Evolutionary conservation across 2,329 filamentous ascomycete species (phyloP), one percentile per base, ranked within the genome.

Genomic region (Lithohypha guttulata): DNA sequence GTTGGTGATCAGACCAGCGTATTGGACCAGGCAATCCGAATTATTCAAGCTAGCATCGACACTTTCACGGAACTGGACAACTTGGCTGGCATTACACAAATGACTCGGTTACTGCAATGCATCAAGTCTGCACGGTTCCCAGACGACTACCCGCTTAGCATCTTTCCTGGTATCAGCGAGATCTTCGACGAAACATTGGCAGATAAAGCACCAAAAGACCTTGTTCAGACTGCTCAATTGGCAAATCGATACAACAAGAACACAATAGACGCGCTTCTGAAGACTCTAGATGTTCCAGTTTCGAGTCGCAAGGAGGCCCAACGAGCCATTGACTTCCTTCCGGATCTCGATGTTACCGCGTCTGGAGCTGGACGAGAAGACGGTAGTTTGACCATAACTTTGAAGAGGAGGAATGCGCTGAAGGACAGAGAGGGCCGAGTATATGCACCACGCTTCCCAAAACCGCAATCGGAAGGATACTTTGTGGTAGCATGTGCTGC

Each of bases 41-140:
- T 98, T 58, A 79, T 95, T 22, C 91, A 98, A 60, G 93, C 91
- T 1, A 83, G 81, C 4, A 89, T 98, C 53, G 93, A 98, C 57
- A 81, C 95, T 7, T 72, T 96, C 42, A 84, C 89, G 1, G 93
- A 98, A 59, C 63, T 94, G n/a, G 44, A 48, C 39, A 84, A 84
- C 8, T 79, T 82, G 55, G 81, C 80, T 14, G 86, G 81, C 42
- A 85, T 80, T 48, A 68, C 79, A 30, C 75, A 77, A 63, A 87
- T 95, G 77, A 83, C 96, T 46, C 76, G 70, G 11, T 69, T 98
- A 1, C 72, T 98, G 19, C 86, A 96, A 61, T 86, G 79, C 55
- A 81, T 98, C 66, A 98, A 98, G 62, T 84, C 77, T 25, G 91
- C 84, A 2, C 76, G 84, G 38, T 98, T 91, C 91, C 86, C 87